A percentile compares a stretch with the other conserved stretches of the same genome.
phyloP scores from a whole-genome alignment of 2,329 filamentous ascomycete species.

The Aspergillus luchuensis region DNA sequence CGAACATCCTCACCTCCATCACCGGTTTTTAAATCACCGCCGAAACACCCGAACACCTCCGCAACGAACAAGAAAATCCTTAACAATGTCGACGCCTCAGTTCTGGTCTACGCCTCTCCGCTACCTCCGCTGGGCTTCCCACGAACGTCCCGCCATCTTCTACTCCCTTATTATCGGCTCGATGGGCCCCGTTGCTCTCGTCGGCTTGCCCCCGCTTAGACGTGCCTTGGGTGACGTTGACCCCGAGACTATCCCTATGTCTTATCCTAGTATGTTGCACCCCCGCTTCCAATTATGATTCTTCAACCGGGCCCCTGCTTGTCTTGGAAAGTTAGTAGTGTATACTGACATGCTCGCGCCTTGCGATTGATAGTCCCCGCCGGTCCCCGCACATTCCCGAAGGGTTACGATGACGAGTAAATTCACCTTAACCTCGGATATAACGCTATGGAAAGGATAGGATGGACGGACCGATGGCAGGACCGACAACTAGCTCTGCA shows the following conservation, averaged over 20 bases:
- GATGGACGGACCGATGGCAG: conserved; percentile 7
- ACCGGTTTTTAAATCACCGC: neutral
- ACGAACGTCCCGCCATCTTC: conserved; percentile 89
- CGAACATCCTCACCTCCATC: no score
- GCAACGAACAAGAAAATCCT: conserved; percentile 20
- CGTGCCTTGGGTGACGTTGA: conserved; percentile 71
- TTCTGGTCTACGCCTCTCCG: conserved; percentile 85
- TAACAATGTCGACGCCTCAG: conserved; percentile 59
- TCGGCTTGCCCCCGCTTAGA: conserved; percentile 74
- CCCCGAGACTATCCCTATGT: conserved; percentile 74
- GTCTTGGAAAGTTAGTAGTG: no score
- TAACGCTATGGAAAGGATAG: conserved; percentile 13
- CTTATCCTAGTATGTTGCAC: conserved; percentile 78
- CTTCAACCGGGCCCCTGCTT: no score
- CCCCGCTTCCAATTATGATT: neutral
- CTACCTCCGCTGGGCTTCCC: conserved; percentile 84
- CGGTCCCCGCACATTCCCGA: conserved; percentile 48
- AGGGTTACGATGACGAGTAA: conserved; percentile 52
- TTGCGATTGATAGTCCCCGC: conserved; percentile 41
- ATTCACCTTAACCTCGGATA: neutral
- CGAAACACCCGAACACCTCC: conserved; percentile 9
- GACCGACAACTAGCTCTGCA: neutral
- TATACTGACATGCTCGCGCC: neutral
- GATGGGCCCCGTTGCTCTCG: conserved; percentile 69
- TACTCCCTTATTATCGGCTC: conserved; percentile 77